Evolutionary conservation across 1,139 yeast genomes (phyloP).

Genomic region (Protomyces lactucae-debilis): DNA sequence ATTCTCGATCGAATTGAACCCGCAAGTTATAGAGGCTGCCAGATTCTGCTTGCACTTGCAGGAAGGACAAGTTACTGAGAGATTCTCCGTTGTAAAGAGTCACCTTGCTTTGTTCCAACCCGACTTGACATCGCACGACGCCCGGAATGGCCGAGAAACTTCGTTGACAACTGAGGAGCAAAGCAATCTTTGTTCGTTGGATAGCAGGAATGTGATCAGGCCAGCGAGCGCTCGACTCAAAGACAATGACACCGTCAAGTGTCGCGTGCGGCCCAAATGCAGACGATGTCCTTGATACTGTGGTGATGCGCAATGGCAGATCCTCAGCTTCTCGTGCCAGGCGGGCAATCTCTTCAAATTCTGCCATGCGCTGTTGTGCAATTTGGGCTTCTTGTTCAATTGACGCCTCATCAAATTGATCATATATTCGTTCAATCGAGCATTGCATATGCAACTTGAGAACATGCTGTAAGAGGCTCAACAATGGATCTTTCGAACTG

Average conservation of each 20-base stretch:
- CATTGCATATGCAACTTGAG: conserved; percentile 57
- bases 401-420: conserved; percentile 59
- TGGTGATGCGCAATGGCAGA: conserved; percentile 67
- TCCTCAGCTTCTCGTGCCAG: conserved; percentile 53
- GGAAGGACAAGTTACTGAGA: conserved; percentile 34
- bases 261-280: conserved; percentile 1
- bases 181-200: conserved; percentile 87
- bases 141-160: conserved; percentile 42
- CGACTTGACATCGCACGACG: conserved; percentile 54
- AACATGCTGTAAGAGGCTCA: conserved; percentile 39
- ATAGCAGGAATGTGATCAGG: conserved; percentile 84
- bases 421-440: conserved; percentile 48
- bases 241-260: conserved; percentile 67
- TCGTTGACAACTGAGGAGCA: conserved; percentile 68
- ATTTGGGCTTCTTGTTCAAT: conserved; percentile 16
- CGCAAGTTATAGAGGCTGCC: conserved; percentile 33
- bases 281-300: conserved; percentile 45
- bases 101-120: conserved; percentile 52
- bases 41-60: conserved; percentile 31
- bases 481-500: conserved; percentile 38
- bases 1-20: conserved; percentile 34
- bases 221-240: conserved; percentile 90
- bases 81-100: neutral
- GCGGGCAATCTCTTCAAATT: conserved; percentile 56
- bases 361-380: neutral